Conservation (phyloP, 805 yeast species). For the Naumovozyma dairenensis region DNA sequence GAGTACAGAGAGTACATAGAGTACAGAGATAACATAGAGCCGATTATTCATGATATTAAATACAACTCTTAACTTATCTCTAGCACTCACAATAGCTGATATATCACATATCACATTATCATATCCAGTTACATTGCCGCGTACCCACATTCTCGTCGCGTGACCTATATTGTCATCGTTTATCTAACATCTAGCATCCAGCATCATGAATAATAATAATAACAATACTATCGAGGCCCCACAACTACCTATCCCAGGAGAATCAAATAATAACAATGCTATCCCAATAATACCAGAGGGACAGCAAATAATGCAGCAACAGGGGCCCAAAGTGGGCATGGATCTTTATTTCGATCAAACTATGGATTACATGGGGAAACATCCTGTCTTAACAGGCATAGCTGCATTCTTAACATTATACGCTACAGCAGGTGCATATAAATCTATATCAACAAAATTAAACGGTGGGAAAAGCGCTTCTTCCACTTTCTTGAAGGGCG, state of each 20-base stretch:
- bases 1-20: too few relatives aligned
- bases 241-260: slow-evolving; percentile 25
- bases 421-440: slow-evolving; percentile 57
- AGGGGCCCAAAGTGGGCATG: slow-evolving; percentile 21
- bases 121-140: too few relatives aligned
- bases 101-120: too few relatives aligned
- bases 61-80: too few relatives aligned
- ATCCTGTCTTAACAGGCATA: slow-evolving; percentile 63
- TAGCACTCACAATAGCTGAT: too few relatives aligned
- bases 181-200: too few relatives aligned
- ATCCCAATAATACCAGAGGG: background rate
- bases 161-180: too few relatives aligned
- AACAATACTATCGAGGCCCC: slow-evolving; percentile 13
- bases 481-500: slow-evolving; percentile 59
- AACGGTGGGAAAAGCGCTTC: slow-evolving; percentile 47
- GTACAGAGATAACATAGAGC: too few relatives aligned
- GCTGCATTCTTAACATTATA: slow-evolving; percentile 61
- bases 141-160: too few relatives aligned
- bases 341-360: slow-evolving; percentile 61
- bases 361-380: slow-evolving; percentile 52
- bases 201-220: background rate
- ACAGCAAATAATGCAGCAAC: background rate
- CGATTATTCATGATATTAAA: too few relatives aligned
- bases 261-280: slow-evolving; percentile 1
- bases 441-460: slow-evolving; percentile 29